Conservation (phyloP, 179 eudicot species). For the Beta macrorhiza region DNA sequence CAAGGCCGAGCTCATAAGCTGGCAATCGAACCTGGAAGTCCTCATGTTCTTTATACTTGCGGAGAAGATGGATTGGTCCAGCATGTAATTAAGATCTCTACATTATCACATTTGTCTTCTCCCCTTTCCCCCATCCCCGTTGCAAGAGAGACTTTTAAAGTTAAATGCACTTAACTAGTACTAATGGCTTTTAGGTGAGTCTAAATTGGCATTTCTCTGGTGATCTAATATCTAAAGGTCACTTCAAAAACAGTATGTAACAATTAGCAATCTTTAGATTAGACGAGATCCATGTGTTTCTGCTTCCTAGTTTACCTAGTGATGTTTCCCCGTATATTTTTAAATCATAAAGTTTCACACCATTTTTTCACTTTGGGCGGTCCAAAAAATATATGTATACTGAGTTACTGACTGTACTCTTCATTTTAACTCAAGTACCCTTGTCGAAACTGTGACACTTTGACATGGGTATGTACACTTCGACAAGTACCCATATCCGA, state of each 20-base stretch:
- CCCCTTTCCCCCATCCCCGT: not conserved
- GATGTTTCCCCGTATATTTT: not conserved
- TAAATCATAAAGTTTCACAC: not conserved
- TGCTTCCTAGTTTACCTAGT: not conserved
- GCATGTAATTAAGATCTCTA: conserved; percentile 48
- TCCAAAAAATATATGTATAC: not conserved
- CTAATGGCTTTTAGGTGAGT: not conserved
- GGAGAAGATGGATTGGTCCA: conserved; percentile 95
- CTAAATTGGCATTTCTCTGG: not conserved
- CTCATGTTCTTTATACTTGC: conserved; percentile 77
- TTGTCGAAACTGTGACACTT: no score
- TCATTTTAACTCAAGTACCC: no score
- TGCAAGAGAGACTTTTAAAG: not conserved
- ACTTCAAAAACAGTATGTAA: not conserved
- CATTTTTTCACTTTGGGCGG: not conserved
- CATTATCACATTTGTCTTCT: not conserved
- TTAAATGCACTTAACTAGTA: not conserved
- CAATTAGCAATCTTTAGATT: not conserved
- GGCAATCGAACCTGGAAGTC: conserved; percentile 91
- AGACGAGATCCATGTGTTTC: not conserved
- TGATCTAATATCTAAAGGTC: not conserved
- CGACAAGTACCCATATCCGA: no score
- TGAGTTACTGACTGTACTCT: no score
- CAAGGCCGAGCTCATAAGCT: conserved; percentile 80
- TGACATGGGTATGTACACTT: no score